Conservation (phyloP, 2,329 filamentous ascomycete genomes). For the Passalora sequoiae region DNA sequence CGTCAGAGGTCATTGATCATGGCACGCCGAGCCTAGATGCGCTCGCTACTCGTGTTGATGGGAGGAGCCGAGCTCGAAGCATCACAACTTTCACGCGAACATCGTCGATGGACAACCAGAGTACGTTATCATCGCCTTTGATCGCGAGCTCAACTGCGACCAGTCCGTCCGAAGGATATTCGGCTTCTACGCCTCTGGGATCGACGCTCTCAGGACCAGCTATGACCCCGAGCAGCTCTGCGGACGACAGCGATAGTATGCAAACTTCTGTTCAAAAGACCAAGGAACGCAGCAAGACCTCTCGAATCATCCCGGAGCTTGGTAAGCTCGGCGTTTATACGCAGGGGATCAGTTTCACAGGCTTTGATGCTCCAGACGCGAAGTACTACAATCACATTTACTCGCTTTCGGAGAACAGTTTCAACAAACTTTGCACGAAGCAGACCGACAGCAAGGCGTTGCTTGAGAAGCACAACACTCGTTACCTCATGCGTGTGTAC, state of each 20-base stretch:
- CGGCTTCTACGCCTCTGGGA: conserved; percentile 47
- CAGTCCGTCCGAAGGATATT: conserved; percentile 46
- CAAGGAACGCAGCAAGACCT: conserved; percentile 61
- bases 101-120: conserved; percentile 53
- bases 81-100: conserved; percentile 71
- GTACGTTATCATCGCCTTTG: conserved; percentile 45
- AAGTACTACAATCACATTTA: conserved; percentile 91
- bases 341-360: conserved; percentile 73
- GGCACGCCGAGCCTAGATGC: conserved; percentile 40
- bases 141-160: conserved; percentile 50
- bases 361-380: conserved; percentile 72
- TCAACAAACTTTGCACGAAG: conserved; percentile 72
- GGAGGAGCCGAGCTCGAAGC: conserved; percentile 53
- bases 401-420: conserved; percentile 87
- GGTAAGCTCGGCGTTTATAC: conserved; percentile 79
- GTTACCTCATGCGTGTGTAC: conserved; percentile 89
- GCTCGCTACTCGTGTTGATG: conserved; percentile 35
- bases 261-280: conserved; percentile 54
- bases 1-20: conserved; percentile 49
- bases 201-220: conserved; percentile 53
- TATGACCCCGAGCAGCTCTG: conserved; percentile 54
- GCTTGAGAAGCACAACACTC: conserved; percentile 84
- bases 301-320: conserved; percentile 79
- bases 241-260: conserved; percentile 71
- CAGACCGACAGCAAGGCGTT: conserved; percentile 69